A percentile compares a stretch with the other conserved stretches of the same genome.
Conservation (phyloP, 192 early-diverging fungal species). For the Coemansia sp. region DNA sequence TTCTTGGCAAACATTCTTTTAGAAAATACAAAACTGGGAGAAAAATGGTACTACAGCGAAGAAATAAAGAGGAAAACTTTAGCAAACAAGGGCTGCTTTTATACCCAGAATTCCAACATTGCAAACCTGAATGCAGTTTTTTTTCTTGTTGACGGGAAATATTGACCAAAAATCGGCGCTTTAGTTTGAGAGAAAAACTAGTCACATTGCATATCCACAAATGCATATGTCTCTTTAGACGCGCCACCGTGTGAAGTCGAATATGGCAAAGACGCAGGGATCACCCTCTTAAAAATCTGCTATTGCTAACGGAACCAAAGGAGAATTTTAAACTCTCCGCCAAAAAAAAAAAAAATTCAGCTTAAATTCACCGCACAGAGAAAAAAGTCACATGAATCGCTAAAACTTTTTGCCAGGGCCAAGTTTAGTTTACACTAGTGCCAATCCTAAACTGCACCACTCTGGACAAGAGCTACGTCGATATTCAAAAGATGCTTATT, state of each 20-base stretch:
- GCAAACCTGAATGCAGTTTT: not conserved
- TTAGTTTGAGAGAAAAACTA: not conserved
- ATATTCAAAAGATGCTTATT: too few relatives aligned
- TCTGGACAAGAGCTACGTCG: too few relatives aligned
- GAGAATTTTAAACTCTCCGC: not conserved
- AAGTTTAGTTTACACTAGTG: too few relatives aligned
- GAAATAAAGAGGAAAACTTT: not conserved
- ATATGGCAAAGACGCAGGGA: too few relatives aligned
- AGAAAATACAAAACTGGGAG: too few relatives aligned
- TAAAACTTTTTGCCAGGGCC: too few relatives aligned
- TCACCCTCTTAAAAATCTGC: not conserved
- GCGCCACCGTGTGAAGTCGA: conserved; percentile 3
- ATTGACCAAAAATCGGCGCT: conserved; percentile 9
- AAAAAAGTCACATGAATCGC: conserved; percentile 5
- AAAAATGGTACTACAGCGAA: conserved; percentile 3
- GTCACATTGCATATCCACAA: conserved; percentile 6
- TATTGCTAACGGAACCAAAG: conserved; percentile 4
- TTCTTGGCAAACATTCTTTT: conserved; percentile 12
- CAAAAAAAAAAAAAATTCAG: conserved; percentile 7
- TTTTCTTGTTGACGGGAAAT: conserved; percentile 1
- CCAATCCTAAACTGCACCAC: too few relatives aligned
- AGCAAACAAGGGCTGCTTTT: not conserved
- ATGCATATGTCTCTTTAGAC: not conserved
- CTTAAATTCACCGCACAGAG: conserved; percentile 7
- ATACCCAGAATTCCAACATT: not conserved